Evolutionary conservation across 257 asterid genomes (phyloP).

Genomic region (Capsicum pubescens): DNA sequence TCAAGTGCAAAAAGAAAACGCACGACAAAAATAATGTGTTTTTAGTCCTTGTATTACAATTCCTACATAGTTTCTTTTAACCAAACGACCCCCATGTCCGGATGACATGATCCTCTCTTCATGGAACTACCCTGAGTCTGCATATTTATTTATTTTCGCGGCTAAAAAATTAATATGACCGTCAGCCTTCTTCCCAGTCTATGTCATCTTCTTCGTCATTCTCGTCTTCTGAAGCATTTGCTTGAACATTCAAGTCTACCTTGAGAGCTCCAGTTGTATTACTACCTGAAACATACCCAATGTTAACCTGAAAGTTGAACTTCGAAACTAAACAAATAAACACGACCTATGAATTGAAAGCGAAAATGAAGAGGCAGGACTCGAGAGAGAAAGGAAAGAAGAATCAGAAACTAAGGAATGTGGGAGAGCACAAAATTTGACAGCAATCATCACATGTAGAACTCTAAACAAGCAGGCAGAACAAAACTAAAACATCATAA

Average conservation of each 20-base stretch:
- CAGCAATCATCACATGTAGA: not conserved
- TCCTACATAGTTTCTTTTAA: not conserved
- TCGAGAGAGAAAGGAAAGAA: not conserved
- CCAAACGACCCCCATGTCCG: not conserved
- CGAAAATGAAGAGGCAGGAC: not conserved
- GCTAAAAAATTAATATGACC: not conserved
- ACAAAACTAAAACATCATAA: constrained; percentile 17
- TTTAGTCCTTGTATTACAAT: not conserved
- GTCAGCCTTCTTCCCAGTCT: constrained; percentile 88
- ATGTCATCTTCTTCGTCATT: constrained; percentile 64
- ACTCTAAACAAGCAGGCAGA: not conserved
- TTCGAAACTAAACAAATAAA: constrained; percentile 11
- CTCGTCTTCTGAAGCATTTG: constrained; percentile 59
- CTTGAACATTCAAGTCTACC: constrained; percentile 79
- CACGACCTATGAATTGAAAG: not conserved
- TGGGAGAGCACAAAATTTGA: not conserved
- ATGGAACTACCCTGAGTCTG: not conserved
- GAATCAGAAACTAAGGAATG: not conserved
- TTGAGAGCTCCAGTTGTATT: constrained; percentile 50
- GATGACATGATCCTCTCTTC: not conserved
- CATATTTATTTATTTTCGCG: not conserved
- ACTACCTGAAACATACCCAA: constrained; percentile 43
- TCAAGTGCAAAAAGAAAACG: not conserved
- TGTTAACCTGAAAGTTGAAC: not conserved
- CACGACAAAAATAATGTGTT: not conserved